Evolutionary conservation across 345 rosid genomes (phyloP).

Genomic region (Turnera subulata): DNA sequence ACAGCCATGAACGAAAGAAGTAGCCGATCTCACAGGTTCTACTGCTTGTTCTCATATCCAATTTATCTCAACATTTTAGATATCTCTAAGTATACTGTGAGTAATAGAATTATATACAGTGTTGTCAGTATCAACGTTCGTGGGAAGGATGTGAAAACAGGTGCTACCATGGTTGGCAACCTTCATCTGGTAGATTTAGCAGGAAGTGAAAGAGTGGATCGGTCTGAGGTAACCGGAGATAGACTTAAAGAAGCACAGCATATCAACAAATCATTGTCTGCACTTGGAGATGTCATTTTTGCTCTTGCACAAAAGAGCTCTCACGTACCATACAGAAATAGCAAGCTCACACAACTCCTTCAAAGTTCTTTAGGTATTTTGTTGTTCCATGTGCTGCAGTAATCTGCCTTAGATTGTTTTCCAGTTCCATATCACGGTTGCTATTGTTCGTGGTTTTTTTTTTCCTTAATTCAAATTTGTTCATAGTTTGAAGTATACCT

Average conservation of each 20-base stretch:
- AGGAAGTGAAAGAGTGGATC: slow-evolving; percentile 96
- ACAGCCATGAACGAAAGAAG: slow-evolving; percentile 94
- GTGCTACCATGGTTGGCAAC: slow-evolving; percentile 51
- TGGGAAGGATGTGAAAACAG: slow-evolving; percentile 65
- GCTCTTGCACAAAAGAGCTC: slow-evolving; percentile 81
- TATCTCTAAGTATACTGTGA: not conserved
- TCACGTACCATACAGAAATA: slow-evolving; percentile 91
- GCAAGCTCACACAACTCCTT: slow-evolving; percentile 97
- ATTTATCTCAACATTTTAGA: not conserved
- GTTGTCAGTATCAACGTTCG: slow-evolving; percentile 80
- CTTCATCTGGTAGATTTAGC: slow-evolving; percentile 97
- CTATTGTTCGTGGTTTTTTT: too few species aligned
- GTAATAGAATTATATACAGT: slow-evolving; percentile 32
- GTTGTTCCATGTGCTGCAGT: not conserved
- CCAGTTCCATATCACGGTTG: too few species aligned
- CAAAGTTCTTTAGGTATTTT: slow-evolving; percentile 72
- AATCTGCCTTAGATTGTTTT: slow-evolving; percentile 1
- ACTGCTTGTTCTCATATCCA: not conserved
- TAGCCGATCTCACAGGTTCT: slow-evolving; percentile 91
- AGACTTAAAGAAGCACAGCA: slow-evolving; percentile 94
- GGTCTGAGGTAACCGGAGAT: slow-evolving; percentile 85
- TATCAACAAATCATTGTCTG: slow-evolving; percentile 87
- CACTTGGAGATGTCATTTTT: slow-evolving; percentile 93
- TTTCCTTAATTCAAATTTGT: too few species aligned
- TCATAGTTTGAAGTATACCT: too few species aligned